Conservation (phyloP, 1,284 basidiomycete genomes). For the Apiotrichum gamsii region DNA sequence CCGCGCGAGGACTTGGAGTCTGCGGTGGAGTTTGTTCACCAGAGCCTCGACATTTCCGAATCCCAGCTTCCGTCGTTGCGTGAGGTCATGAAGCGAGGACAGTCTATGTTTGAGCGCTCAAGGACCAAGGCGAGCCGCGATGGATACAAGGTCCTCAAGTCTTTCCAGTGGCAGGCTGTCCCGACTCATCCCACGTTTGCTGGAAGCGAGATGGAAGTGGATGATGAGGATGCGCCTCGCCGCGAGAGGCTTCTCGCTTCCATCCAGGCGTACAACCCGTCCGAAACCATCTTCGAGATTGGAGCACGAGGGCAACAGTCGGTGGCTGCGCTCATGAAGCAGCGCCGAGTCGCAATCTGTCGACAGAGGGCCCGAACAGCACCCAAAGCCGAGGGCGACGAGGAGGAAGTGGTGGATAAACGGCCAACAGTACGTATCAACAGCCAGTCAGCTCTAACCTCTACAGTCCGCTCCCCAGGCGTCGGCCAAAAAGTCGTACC, state of each 20-base stretch:
- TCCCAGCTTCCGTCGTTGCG: slow-evolving; percentile 65
- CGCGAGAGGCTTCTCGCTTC: slow-evolving; percentile 56
- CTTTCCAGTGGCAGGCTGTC: background rate
- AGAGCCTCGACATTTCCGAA: slow-evolving; percentile 59
- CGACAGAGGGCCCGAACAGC: background rate
- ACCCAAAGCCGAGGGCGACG: background rate
- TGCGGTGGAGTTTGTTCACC: slow-evolving; percentile 73
- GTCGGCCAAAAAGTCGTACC: slow-evolving; percentile 49
- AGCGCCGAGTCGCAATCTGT: slow-evolving; percentile 53
- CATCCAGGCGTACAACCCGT: slow-evolving; percentile 75
- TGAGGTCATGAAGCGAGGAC: slow-evolving; percentile 84
- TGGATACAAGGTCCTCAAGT: slow-evolving; percentile 54
- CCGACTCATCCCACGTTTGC: slow-evolving; percentile 7
- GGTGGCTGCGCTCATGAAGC: slow-evolving; percentile 76
- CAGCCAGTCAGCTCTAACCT: background rate
- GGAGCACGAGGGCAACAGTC: slow-evolving; percentile 65
- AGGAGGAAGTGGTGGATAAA: background rate
- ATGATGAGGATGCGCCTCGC: slow-evolving; percentile 2
- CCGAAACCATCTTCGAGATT: slow-evolving; percentile 89
- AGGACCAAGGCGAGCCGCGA: slow-evolving; percentile 81
- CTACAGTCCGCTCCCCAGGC: background rate
- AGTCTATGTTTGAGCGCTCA: slow-evolving; percentile 89
- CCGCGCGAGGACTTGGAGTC: slow-evolving; percentile 73
- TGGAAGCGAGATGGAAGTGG: background rate
- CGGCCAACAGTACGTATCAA: slow-evolving; percentile 12